Base-by-base conservation (phyloP, 2,329 filamentous ascomycete species). In the Hymenoscyphus infarciens region DNA sequence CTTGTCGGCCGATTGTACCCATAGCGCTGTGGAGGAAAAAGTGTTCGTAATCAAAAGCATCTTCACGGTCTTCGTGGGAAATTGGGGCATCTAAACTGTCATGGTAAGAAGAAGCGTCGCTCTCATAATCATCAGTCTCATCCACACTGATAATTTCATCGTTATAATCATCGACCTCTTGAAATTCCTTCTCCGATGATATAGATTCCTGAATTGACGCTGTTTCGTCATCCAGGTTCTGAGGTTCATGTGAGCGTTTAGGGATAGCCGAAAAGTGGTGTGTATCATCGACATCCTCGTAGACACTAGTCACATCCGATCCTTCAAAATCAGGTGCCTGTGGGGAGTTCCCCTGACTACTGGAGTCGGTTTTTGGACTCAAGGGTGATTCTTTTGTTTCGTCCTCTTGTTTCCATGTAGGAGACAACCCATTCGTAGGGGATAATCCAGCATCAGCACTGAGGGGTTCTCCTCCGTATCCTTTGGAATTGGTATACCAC, bases 21-120 rank as follows among this genome's bases (percentile, higher is more conserved):
- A 97, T 88, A 11, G 92, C 92, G 68, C 91, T 96, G 75, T 97
- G 92, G 15, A 97, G 81, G 75, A 97, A 97, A 77, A 97, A 97
- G 73, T 96, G 88, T 75, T 97, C 91, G 66, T 98, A 98, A 74
- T 98, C 94, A 72, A 98, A 98, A 1, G 93, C 93, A 75, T 98
- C 94, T 68, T 93, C 88, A 22, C 94, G 89, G 74, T 97, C 92
- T 77, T 98, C 94, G 71, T 98, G 94, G 0, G 92, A 91, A 5
- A 89, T 77, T 8, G 83, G 82, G 59, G 84, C 81, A 61, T 84
- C 80, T 56, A 81, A 74, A 0, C 82, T 79, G 68, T 87, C 86
- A 69, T 88, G 84, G 70, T 89, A 87, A 6, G 87, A 78, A 13
- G 49, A 22, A 60, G 86, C 82, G 69, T 84, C 80, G 66, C 87